Base-by-base conservation (phyloP, 352 stramenopile genomes). In the Thalassiosira delicatula region DNA sequence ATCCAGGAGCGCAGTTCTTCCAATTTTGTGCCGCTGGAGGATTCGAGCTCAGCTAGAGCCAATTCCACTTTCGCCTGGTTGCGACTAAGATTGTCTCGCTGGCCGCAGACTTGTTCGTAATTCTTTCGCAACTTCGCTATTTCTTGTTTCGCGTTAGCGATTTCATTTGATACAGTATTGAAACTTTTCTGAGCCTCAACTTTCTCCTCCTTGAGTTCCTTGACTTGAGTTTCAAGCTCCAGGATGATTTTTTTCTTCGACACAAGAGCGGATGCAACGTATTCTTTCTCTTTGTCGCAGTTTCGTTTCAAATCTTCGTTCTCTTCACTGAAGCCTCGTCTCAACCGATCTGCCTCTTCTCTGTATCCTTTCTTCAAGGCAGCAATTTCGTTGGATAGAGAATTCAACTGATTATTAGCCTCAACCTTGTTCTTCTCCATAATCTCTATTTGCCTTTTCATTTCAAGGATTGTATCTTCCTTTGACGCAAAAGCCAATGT, bases 401-500 rank as follows among this genome's bases (percentile, higher is more conserved):
- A 12, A 11, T 27, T 32, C 7, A 65, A 25, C 3, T 57, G 27
- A 21, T 29, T n/a, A 27, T 67, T 9, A 29, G 17, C 37, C 37
- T 49, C n/a, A n/a, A n/a, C n/a, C n/a, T 60, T 51, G 11, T 46
- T 49, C n/a, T n/a, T n/a, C n/a, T 54, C 59, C 44, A 79, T 65
- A 51, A 71, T 70, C 32, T 53, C 11, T 33, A 78, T 62, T 66
- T 76, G 60, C 27, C 53, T 21, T 19, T 70, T 35, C 33, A 81
- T n/a, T 23, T 73, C 35, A 40, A 32, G 49, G 21, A 76, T 66
- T n/a, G 51, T 19, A 21, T 65, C 46, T 21, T 79, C 60, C 32
- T 79, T 84, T 19, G 57, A 85, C 37, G 46, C 62, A 74, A 70
- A 56, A 63, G 19, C 35, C 1, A 59, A 74, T 57, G 62, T 61